phyloP scores from a whole-genome alignment of 2,329 filamentous ascomycete genomes.

The Daldinia eschscholtzii region DNA sequence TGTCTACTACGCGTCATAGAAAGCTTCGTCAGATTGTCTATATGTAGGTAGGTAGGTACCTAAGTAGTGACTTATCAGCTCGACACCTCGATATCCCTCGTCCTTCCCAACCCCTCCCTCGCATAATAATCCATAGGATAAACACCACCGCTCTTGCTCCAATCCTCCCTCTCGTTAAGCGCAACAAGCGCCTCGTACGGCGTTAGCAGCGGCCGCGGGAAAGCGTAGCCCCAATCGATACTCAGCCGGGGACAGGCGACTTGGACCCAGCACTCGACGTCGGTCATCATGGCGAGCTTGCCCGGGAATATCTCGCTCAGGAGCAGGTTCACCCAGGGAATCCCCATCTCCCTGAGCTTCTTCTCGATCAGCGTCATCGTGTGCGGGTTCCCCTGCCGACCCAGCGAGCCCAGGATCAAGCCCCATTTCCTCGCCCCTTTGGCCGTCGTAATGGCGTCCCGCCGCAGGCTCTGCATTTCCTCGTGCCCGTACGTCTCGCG shows the following conservation, averaged over 20 bases:
- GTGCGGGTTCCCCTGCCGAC: conserved; percentile 94
- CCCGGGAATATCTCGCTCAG: conserved; percentile 97
- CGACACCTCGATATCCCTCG: conserved; percentile 59
- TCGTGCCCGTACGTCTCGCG: conserved; percentile 92
- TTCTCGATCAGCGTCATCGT: conserved; percentile 89
- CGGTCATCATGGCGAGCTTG: conserved; percentile 91
- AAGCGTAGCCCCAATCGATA: conserved; percentile 99
- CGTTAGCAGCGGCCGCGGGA: conserved; percentile 86
- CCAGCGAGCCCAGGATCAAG: conserved; percentile 90
- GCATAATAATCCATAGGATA: conserved; percentile 99
- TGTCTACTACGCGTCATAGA: background rate
- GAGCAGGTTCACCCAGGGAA: conserved; percentile 86
- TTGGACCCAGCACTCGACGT: conserved; percentile 98
- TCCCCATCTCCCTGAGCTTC: conserved; percentile 76
- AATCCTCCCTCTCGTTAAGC: conserved; percentile 82
- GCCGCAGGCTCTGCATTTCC: conserved; percentile 86
- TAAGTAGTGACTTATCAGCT: conserved; percentile 32
- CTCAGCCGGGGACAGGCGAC: conserved; percentile 96
- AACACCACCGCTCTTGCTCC: conserved; percentile 73
- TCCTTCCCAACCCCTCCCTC: conserved; percentile 88
- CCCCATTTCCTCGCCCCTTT: conserved; percentile 89
- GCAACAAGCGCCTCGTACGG: conserved; percentile 95
- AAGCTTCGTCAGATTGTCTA: no score
- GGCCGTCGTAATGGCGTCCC: conserved; percentile 80
- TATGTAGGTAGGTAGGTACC: background rate